These are phyloP conservation scores for Asterionellopsis glacialis DNA, from an alignment of 108 stramenopile genomes.

Conservation along the genomic window DNA sequence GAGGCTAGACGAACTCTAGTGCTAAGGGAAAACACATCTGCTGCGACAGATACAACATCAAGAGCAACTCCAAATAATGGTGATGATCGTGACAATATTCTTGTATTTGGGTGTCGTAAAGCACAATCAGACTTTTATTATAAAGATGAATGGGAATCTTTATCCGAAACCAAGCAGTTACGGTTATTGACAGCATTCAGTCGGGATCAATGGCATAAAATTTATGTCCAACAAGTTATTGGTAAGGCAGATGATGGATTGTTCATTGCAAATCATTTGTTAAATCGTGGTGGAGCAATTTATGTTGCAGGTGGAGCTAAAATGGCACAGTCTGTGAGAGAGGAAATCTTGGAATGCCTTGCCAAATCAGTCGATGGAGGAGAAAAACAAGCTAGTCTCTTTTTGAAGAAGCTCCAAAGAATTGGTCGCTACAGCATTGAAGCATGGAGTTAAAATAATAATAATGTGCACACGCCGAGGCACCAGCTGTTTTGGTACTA, in stretches of 20 bases:
- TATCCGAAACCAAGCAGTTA: constrained; percentile 22
- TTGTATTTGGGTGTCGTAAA: constrained; percentile 81
- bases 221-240: constrained; percentile 76
- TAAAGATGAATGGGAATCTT: constrained; percentile 53
- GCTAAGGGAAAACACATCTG: not conserved
- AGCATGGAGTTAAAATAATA: constrained; percentile 61
- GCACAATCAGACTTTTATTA: constrained; percentile 66
- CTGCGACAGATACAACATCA: not conserved
- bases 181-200: constrained; percentile 65
- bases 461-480: no score
- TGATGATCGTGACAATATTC: constrained; percentile 36
- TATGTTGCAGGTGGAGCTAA: constrained; percentile 83
- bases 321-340: constrained; percentile 75
- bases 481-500: no score
- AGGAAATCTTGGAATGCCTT: constrained; percentile 64
- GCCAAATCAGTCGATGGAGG: constrained; percentile 26
- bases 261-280: constrained; percentile 56
- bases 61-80: not conserved
- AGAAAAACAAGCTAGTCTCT: constrained; percentile 32
- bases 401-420: constrained; percentile 33
- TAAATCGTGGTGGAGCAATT: constrained; percentile 55
- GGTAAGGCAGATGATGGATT: constrained; percentile 47
- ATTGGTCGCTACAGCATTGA: constrained; percentile 60
- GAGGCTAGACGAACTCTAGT: constrained; percentile 22
- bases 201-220: constrained; percentile 63